Evolutionary conservation across 352 stramenopile species (phyloP).

Genomic region (Phytophthora pistaciae): DNA sequence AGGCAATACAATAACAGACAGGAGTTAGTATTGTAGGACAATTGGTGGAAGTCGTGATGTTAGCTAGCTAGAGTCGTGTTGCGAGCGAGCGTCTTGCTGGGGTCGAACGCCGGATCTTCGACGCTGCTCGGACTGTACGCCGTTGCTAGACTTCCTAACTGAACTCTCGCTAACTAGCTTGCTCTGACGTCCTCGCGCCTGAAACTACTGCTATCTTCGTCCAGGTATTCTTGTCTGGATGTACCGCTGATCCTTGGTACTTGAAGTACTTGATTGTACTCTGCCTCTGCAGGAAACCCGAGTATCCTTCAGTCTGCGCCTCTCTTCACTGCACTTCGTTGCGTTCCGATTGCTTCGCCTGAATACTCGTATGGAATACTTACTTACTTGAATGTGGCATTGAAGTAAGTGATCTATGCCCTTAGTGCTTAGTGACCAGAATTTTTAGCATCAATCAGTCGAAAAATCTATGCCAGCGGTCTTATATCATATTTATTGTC

Average conservation of each 20-base stretch:
- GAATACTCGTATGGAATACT: too few relatives aligned
- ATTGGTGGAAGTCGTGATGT: too few relatives aligned
- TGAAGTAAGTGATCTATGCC: too few relatives aligned
- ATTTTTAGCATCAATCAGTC: too few relatives aligned
- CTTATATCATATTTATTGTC: too few relatives aligned
- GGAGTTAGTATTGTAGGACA: too few relatives aligned
- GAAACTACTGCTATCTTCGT: neutral
- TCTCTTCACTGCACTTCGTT: conserved; percentile 4
- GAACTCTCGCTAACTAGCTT: neutral
- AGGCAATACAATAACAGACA: too few relatives aligned
- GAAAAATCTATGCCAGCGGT: too few relatives aligned
- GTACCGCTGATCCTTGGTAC: neutral
- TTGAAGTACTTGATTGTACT: too few relatives aligned
- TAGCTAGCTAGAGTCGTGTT: too few relatives aligned
- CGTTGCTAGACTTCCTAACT: neutral
- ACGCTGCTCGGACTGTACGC: neutral
- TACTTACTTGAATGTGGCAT: too few relatives aligned
- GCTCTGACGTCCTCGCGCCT: neutral
- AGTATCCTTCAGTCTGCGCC: neutral
- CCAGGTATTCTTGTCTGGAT: neutral
- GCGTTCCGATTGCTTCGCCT: neutral
- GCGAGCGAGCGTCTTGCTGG: neutral
- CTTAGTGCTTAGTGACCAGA: too few relatives aligned
- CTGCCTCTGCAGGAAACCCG: neutral
- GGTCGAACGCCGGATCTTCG: neutral